These are phyloP conservation scores for Apiospora sp. DNA, from an alignment of 2,329 filamentous ascomycete genomes.

Conservation along the genomic window DNA sequence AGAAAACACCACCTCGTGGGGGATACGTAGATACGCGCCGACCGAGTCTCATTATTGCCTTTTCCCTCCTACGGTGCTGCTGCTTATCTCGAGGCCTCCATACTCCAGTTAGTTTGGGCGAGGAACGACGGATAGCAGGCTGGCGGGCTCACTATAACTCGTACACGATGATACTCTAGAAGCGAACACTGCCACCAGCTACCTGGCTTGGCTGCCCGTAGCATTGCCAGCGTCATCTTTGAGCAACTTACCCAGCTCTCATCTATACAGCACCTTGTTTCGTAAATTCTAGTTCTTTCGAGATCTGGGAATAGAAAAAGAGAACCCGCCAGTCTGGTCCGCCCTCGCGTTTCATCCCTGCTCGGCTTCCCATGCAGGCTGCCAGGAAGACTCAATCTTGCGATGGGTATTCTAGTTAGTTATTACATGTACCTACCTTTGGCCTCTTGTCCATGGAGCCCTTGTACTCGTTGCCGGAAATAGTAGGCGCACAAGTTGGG, in stretches of 20 bases:
- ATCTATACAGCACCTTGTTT: background rate
- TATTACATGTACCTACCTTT: background rate
- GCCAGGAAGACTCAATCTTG: background rate
- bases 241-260: background rate
- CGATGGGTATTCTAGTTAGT: background rate
- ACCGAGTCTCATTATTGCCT: background rate
- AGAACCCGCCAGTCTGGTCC: slow-evolving; percentile 14
- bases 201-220: background rate
- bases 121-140: background rate
- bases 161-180: background rate
- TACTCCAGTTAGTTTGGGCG: no score
- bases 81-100: no score
- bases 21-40: background rate
- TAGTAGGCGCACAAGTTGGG: background rate
- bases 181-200: background rate
- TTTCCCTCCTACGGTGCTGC: background rate
- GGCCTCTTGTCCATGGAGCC: background rate
- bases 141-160: background rate
- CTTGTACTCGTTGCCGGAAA: background rate
- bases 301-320: background rate
- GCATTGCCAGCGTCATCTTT: background rate
- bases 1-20: background rate
- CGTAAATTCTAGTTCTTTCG: no score
- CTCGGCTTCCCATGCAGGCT: background rate
- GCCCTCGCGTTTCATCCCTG: slow-evolving; percentile 4